A percentile compares a stretch with the other conserved stretches of the same genome.
Conservation (phyloP, 108 stramenopile genomes). For the Cyclostephanos tholiformis region DNA sequence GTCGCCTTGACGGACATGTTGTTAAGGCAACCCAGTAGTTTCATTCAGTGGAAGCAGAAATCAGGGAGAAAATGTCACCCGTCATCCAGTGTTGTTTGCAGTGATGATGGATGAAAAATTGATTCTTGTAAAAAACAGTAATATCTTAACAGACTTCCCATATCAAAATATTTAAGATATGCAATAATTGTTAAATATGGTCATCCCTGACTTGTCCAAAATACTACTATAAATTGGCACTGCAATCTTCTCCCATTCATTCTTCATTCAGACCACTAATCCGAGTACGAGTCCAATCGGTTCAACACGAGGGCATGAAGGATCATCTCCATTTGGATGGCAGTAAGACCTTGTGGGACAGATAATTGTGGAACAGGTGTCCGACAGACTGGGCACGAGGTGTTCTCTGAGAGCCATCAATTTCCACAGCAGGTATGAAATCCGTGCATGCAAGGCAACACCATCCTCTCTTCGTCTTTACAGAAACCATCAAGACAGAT, state of each 20-base stretch:
- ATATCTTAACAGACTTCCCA: slow-evolving; percentile 58
- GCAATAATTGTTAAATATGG: too few species aligned
- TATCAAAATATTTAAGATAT: too few species aligned
- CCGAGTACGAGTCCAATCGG: not conserved
- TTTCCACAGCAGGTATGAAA: slow-evolving; percentile 83
- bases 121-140: slow-evolving; percentile 44
- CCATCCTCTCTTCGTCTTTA: slow-evolving; percentile 63
- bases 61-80: slow-evolving; percentile 16
- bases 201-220: not conserved
- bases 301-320: not conserved
- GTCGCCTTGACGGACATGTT: slow-evolving; percentile 24
- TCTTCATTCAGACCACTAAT: not conserved
- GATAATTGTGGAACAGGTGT: slow-evolving; percentile 5
- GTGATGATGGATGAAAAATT: too few species aligned
- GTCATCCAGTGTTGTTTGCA: slow-evolving; percentile 16
- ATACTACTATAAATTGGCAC: not conserved
- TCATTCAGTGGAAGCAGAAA: slow-evolving; percentile 16
- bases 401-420: slow-evolving; percentile 69
- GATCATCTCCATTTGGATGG: too few species aligned
- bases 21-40: slow-evolving; percentile 26
- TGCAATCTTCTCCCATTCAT: not conserved
- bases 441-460: slow-evolving; percentile 80
- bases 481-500: slow-evolving; percentile 66
- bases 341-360: too few species aligned
- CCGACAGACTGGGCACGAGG: slow-evolving; percentile 76